These are phyloP conservation scores for Penicillium goetzii DNA, from an alignment of 495 filamentous ascomycete genomes.

Conservation along the genomic window DNA sequence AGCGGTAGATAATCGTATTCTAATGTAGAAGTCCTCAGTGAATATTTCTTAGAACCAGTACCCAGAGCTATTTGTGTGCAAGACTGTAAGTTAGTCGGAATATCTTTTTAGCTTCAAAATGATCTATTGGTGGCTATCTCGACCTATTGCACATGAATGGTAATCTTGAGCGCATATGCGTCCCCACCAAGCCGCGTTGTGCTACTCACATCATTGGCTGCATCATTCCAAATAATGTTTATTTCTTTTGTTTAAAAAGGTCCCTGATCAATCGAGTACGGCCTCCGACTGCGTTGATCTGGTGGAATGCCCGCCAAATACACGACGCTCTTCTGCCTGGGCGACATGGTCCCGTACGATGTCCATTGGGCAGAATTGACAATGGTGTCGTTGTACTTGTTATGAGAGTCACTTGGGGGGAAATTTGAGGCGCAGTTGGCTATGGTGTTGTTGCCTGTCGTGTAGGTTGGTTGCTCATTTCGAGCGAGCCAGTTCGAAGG, in stretches of 20 bases:
- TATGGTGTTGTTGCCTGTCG: not conserved
- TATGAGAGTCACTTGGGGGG: not conserved
- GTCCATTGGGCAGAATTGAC: not conserved
- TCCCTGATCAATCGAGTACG: constrained; percentile 1
- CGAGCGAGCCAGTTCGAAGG: not conserved
- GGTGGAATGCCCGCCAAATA: not conserved
- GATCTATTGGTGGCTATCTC: not conserved
- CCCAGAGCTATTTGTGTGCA: not conserved
- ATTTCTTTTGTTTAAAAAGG: constrained; percentile 1
- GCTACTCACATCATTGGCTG: not conserved
- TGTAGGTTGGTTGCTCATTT: not conserved
- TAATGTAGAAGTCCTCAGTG: not conserved
- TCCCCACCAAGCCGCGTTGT: not conserved
- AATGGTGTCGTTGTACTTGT: not conserved
- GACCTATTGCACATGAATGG: not conserved
- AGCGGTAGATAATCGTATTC: not conserved
- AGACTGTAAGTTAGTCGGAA: not conserved
- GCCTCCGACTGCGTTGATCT: not conserved
- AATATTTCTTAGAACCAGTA: not conserved
- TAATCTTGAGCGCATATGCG: not conserved
- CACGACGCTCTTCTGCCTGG: not conserved
- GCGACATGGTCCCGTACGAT: not conserved
- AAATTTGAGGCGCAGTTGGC: not conserved
- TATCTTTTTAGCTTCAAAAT: not conserved
- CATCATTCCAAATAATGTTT: not conserved